These are phyloP conservation scores for Gossypium raimondii DNA, from an alignment of 345 rosid species.

Conservation along the genomic window DNA sequence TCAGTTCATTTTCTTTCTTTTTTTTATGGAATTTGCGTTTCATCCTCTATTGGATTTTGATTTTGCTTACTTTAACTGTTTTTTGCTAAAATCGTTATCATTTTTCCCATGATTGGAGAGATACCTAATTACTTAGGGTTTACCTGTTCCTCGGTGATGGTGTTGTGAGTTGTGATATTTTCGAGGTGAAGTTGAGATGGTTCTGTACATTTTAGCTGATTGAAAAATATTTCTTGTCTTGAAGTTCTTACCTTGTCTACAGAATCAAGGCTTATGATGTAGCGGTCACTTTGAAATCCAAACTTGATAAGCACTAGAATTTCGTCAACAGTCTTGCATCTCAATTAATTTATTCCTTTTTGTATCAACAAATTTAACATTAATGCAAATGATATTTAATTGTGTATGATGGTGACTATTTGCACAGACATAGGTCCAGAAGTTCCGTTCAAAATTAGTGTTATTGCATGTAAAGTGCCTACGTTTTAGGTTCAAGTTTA, in stretches of 20 bases:
- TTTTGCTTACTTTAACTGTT: constrained; percentile 3
- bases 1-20: background rate
- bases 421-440: background rate
- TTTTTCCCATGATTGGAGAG: background rate
- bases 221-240: background rate
- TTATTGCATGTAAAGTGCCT: background rate
- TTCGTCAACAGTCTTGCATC: background rate
- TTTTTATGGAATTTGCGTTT: background rate
- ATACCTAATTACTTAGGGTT: background rate
- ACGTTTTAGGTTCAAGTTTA: background rate
- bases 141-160: background rate
- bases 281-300: background rate
- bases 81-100: background rate
- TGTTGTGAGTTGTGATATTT: background rate
- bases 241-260: background rate
- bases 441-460: background rate
- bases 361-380: background rate
- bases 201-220: background rate
- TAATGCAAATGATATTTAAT: background rate
- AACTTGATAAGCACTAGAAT: background rate
- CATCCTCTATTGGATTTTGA: background rate
- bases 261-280: background rate
- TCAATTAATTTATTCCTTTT: background rate
- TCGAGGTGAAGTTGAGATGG: background rate
- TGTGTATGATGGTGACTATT: background rate